Conservation (phyloP, 2,329 filamentous ascomycete species). For the Aspergillus sp. region DNA sequence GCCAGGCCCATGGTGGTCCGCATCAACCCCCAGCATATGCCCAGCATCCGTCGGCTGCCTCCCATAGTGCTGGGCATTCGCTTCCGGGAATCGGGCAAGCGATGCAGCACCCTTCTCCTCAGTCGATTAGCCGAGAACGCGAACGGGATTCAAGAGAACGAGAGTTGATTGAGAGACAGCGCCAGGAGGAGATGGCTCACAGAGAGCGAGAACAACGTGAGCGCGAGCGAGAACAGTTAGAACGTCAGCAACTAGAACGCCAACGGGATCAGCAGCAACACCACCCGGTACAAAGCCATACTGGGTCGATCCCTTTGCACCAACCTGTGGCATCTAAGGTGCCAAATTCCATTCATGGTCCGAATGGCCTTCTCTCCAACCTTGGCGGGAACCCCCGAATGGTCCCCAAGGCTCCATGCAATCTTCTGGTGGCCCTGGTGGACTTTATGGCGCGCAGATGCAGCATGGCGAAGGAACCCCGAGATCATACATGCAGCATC, state of each 20-base stretch:
- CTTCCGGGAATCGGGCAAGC: constrained; percentile 38
- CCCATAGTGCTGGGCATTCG: constrained; percentile 32
- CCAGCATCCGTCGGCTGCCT: constrained; percentile 34
- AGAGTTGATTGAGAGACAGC: constrained; percentile 45
- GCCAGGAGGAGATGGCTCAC: constrained; percentile 55
- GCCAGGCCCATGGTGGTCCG: constrained; percentile 38
- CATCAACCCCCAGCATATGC: constrained; percentile 39
- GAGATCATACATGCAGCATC: constrained; percentile 60
- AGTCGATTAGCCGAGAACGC: constrained; percentile 38
- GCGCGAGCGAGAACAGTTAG: constrained; percentile 50
- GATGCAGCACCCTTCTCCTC: constrained; percentile 39
- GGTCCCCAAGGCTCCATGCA: constrained; percentile 52
- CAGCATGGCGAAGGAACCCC: constrained; percentile 53
- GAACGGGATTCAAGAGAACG: constrained; percentile 53
- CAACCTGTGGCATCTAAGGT: constrained; percentile 85
- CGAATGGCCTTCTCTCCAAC: constrained; percentile 78
- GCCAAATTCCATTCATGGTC: constrained; percentile 80
- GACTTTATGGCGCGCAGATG: constrained; percentile 66
- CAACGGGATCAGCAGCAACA: constrained; percentile 59
- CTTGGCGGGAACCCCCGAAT: constrained; percentile 57
- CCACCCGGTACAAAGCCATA: constrained; percentile 78
- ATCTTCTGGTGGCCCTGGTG: constrained; percentile 55
- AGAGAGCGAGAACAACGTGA: constrained; percentile 52
- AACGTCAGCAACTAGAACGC: constrained; percentile 53
- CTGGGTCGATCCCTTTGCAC: constrained; percentile 84